Evolutionary conservation across 2,329 filamentous ascomycete species (phyloP).

Genomic region (Scedosporium dehoogii): DNA sequence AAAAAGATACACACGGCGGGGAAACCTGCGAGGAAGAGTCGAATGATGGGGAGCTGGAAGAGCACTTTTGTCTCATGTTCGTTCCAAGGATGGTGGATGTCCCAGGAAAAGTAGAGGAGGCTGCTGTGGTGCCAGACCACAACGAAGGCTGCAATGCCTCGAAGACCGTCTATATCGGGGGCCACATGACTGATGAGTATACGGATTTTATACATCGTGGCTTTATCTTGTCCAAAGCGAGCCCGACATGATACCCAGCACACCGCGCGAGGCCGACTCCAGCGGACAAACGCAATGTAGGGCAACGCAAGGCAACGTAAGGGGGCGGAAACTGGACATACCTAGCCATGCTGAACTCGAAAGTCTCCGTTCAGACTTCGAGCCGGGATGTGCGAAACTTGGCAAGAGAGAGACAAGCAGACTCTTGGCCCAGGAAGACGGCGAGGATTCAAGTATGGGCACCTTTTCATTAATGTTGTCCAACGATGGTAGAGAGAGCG

Average conservation of each 20-base stretch:
- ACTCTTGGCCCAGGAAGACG: neutral
- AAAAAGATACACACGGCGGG: constrained; percentile 49
- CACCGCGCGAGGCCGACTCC: neutral
- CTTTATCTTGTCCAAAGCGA: neutral
- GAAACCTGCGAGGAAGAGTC: constrained; percentile 51
- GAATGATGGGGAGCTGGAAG: constrained; percentile 43
- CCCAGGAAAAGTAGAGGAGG: constrained; percentile 5
- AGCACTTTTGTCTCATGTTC: constrained; percentile 17
- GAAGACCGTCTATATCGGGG: constrained; percentile 48
- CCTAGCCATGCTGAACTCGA: constrained; percentile 1
- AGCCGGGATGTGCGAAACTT: neutral
- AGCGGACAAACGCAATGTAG: too few species aligned
- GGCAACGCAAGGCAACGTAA: too few species aligned
- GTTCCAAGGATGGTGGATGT: constrained; percentile 3
- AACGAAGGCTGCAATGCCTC: constrained; percentile 57
- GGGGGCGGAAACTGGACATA: neutral
- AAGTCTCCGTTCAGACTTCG: neutral
- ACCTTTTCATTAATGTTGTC: neutral
- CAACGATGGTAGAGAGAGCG: neutral
- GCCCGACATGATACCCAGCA: neutral
- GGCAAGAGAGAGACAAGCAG: neutral
- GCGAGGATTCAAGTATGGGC: neutral
- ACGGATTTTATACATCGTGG: neutral
- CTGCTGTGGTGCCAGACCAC: constrained; percentile 51
- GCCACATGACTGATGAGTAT: constrained; percentile 12